Evolutionary conservation across 2,329 filamentous ascomycete species (phyloP).

Genomic region (Colletotrichum sublineola): DNA sequence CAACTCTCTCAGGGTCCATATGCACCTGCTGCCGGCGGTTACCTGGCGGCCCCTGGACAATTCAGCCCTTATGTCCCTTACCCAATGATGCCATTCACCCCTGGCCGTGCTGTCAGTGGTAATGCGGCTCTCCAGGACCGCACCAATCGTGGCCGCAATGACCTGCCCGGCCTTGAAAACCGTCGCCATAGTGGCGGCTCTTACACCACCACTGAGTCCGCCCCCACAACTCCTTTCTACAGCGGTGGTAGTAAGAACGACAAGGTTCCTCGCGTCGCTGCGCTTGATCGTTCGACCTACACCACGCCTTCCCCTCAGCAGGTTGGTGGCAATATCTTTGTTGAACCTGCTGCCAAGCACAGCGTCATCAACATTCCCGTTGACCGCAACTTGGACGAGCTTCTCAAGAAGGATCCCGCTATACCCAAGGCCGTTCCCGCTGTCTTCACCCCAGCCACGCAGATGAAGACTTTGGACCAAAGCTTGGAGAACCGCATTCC

Average conservation of each 20-base stretch:
- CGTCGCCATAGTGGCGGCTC: slow-evolving; percentile 67
- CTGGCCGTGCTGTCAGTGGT: slow-evolving; percentile 57
- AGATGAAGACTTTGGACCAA: slow-evolving; percentile 90
- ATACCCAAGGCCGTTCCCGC: slow-evolving; percentile 93
- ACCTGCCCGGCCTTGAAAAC: slow-evolving; percentile 74
- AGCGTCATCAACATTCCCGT: slow-evolving; percentile 51
- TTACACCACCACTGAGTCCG: slow-evolving; percentile 77
- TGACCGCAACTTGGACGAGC: slow-evolving; percentile 70
- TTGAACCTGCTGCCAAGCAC: slow-evolving; percentile 58
- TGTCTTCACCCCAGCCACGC: slow-evolving; percentile 85
- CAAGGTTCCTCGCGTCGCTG: slow-evolving; percentile 69
- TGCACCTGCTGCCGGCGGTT: slow-evolving; percentile 53
- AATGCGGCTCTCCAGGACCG: slow-evolving; percentile 58
- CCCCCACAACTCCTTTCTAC: slow-evolving; percentile 75
- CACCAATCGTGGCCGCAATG: slow-evolving; percentile 61
- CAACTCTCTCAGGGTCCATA: slow-evolving; percentile 49
- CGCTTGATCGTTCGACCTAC: slow-evolving; percentile 73
- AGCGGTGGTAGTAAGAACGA: slow-evolving; percentile 70
- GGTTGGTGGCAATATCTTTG: slow-evolving; percentile 57
- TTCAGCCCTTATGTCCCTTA: slow-evolving; percentile 52
- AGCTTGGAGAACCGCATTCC: slow-evolving; percentile 92
- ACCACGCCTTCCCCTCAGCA: slow-evolving; percentile 77
- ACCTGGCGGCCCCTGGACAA: slow-evolving; percentile 52
- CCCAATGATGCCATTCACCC: slow-evolving; percentile 64
- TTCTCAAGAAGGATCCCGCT: slow-evolving; percentile 81